Conservation (phyloP, 2,329 filamentous ascomycete species). For the Ophiobolus disseminans region DNA sequence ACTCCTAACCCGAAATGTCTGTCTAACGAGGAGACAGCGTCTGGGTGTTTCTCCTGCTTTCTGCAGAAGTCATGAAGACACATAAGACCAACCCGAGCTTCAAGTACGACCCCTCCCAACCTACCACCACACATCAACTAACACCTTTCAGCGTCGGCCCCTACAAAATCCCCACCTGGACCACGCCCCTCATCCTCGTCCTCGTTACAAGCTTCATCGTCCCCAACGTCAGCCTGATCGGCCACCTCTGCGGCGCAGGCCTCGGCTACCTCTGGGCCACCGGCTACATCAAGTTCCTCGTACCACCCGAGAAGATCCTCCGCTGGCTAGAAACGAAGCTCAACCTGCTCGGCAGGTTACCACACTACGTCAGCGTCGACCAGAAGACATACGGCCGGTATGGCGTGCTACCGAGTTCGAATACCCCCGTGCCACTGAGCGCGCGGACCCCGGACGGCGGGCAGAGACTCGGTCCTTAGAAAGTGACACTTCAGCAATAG, state of each 20-base stretch:
- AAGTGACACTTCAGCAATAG: background rate
- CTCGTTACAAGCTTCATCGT: constrained; percentile 78
- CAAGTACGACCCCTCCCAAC: constrained; percentile 49
- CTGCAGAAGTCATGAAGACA: constrained; percentile 84
- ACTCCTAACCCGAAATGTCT: background rate
- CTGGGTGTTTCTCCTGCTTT: constrained; percentile 90
- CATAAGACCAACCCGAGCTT: constrained; percentile 83
- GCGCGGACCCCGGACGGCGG: constrained; percentile 41
- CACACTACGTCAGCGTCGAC: constrained; percentile 92
- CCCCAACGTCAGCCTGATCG: constrained; percentile 81
- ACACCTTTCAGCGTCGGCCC: constrained; percentile 57
- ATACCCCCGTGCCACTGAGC: constrained; percentile 21
- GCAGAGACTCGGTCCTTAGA: constrained; percentile 38
- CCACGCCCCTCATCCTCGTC: constrained; percentile 78
- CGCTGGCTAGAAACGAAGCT: constrained; percentile 89
- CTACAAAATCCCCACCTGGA: constrained; percentile 87
- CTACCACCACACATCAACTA: constrained; percentile 28
- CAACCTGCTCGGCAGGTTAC: constrained; percentile 81
- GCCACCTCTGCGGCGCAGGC: constrained; percentile 82
- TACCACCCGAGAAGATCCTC: constrained; percentile 85
- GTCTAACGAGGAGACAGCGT: constrained; percentile 63
- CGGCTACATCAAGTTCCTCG: constrained; percentile 87
- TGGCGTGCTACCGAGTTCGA: constrained; percentile 73
- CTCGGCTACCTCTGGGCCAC: constrained; percentile 89
- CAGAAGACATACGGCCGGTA: constrained; percentile 96